Conservation (phyloP, 2,329 filamentous ascomycete genomes). For the Chaetoscypha palmicola region DNA sequence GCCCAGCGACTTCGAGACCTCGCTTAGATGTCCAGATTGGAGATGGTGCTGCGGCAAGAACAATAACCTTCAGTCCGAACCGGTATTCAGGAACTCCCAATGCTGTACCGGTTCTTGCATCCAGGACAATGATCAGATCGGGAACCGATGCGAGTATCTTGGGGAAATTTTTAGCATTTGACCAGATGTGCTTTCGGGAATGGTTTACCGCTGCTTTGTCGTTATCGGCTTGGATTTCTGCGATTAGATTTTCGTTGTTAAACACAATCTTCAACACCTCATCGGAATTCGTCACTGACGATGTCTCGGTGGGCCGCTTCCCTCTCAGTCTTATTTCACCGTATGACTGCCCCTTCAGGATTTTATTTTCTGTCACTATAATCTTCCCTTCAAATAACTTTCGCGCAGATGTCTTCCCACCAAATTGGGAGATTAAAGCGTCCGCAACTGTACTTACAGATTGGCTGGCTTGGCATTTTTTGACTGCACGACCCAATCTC, state of each 20-base stretch:
- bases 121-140: conserved; percentile 42
- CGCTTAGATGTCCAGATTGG: conserved; percentile 45
- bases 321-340: conserved; percentile 47
- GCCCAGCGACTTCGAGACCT: conserved; percentile 44
- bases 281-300: no score
- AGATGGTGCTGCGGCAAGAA: conserved; percentile 47
- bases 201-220: conserved; percentile 1
- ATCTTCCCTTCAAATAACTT: conserved; percentile 61
- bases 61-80: conserved; percentile 45
- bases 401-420: conserved; percentile 44
- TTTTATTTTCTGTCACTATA: conserved; percentile 48
- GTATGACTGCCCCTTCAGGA: conserved; percentile 52
- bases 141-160: conserved; percentile 40
- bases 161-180: not conserved
- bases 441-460: conserved; percentile 40
- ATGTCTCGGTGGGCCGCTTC: not conserved
- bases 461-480: not conserved
- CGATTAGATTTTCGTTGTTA: conserved; percentile 69
- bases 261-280: conserved; percentile 55
- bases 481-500: conserved; percentile 43
- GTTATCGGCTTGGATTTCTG: conserved; percentile 18
- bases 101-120: conserved; percentile 41
- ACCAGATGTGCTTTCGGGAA: not conserved
- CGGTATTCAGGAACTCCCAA: conserved; percentile 48
- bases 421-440: conserved; percentile 51